Evolutionary conservation across 2,329 filamentous ascomycete species (phyloP).

Genomic region (Colletotrichum sp.): DNA sequence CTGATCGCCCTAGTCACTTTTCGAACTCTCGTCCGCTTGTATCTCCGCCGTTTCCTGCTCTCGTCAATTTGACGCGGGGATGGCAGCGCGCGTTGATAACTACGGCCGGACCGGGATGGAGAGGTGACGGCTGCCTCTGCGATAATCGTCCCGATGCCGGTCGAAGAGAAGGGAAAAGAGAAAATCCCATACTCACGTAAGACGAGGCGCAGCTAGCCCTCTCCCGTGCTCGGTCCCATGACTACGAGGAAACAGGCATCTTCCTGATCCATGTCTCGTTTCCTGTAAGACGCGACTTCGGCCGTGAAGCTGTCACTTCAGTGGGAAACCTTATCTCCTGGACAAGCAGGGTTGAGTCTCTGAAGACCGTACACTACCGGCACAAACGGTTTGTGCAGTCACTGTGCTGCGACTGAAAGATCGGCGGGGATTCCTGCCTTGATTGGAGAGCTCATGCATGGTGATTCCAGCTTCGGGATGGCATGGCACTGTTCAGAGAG

Average conservation of each 20-base stretch:
- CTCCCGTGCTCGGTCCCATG: constrained; percentile 5
- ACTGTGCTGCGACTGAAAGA: not conserved
- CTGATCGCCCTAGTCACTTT: constrained; percentile 14
- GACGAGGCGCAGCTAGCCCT: constrained; percentile 8
- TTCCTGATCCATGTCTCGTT: not conserved
- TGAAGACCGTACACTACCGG: not conserved
- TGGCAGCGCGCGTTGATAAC: not conserved
- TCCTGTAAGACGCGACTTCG: not conserved
- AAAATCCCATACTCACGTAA: constrained; percentile 15
- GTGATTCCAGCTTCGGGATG: constrained; percentile 10
- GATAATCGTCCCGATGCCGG: not conserved
- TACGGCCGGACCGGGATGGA: not conserved
- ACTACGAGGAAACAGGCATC: not conserved
- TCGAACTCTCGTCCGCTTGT: not conserved
- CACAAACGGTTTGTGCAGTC: constrained; percentile 10
- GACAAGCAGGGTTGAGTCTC: not conserved
- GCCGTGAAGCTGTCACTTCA: constrained; percentile 12
- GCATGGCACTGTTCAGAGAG: constrained; percentile 6
- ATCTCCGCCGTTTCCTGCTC: constrained; percentile 1
- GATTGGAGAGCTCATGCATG: constrained; percentile 12
- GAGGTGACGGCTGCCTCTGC: not conserved
- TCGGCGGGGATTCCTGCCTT: not conserved
- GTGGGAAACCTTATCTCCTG: constrained; percentile 19
- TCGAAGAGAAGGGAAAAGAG: not conserved
- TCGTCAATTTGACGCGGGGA: not conserved